phyloP scores from a whole-genome alignment of 805 yeast species.

The Blastobotrys chiropterorum region DNA sequence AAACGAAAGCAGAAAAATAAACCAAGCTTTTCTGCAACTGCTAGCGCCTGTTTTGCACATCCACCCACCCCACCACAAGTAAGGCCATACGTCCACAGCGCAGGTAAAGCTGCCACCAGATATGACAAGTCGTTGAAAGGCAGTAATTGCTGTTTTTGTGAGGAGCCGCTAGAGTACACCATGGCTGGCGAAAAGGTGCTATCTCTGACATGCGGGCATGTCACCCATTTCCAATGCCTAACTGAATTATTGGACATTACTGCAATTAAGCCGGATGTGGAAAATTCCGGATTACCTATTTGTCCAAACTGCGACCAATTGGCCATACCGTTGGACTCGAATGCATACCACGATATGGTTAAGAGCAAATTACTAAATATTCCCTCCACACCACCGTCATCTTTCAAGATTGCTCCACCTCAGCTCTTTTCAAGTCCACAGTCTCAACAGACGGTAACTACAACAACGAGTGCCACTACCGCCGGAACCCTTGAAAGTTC shows the following conservation, averaged over 20 bases:
- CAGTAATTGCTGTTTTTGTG: slow-evolving; percentile 18
- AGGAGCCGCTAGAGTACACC: slow-evolving; percentile 15
- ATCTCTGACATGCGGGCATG: slow-evolving; percentile 15
- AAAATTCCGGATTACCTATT: slow-evolving; percentile 9
- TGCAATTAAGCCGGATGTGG: slow-evolving; percentile 4
- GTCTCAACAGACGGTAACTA: not conserved
- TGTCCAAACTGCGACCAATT: slow-evolving; percentile 18
- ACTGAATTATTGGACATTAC: slow-evolving; percentile 8
- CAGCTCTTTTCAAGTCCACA: not conserved
- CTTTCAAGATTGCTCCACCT: slow-evolving; percentile 4
- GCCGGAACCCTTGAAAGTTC: not conserved
- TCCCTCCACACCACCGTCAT: not conserved
- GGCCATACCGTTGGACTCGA: slow-evolving; percentile 11
- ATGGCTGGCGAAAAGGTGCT: slow-evolving; percentile 16
- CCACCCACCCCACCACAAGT: not conserved
- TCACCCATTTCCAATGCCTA: slow-evolving; percentile 18
- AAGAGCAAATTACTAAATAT: slow-evolving; percentile 5
- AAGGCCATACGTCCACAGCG: not conserved
- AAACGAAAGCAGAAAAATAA: not conserved
- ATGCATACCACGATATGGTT: slow-evolving; percentile 11
- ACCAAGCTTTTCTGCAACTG: not conserved
- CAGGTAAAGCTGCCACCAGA: not conserved
- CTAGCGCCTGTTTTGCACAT: not conserved
- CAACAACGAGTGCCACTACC: no score
- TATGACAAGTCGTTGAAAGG: slow-evolving; percentile 2